phyloP scores from a whole-genome alignment of 75 land plant species.

The Picea sitchensis region DNA sequence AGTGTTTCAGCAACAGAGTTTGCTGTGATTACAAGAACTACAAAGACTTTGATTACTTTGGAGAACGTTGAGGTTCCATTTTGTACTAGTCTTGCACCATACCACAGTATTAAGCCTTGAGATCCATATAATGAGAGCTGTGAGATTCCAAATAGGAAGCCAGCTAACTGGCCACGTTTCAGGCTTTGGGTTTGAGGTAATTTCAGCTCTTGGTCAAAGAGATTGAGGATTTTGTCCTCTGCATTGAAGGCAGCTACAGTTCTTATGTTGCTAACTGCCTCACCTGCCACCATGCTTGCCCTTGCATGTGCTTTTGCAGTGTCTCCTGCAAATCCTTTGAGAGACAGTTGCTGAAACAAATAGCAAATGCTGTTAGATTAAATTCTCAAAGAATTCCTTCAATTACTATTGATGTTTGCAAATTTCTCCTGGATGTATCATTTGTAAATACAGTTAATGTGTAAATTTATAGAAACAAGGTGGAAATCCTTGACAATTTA shows the following conservation, averaged over 20 bases:
- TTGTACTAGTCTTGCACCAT: slow-evolving; percentile 67
- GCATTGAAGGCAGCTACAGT: slow-evolving; percentile 94
- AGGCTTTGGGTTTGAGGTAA: slow-evolving; percentile 57
- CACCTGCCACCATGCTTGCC: slow-evolving; percentile 88
- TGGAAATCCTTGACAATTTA: neutral
- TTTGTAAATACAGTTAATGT: neutral
- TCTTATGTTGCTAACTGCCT: slow-evolving; percentile 86
- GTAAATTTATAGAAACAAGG: neutral
- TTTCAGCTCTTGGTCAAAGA: slow-evolving; percentile 61
- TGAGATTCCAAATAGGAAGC: slow-evolving; percentile 77
- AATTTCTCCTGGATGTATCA: neutral
- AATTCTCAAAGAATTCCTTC: neutral
- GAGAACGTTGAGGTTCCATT: slow-evolving; percentile 75
- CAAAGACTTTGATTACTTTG: slow-evolving; percentile 80
- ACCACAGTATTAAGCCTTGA: slow-evolving; percentile 87
- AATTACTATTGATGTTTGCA: neutral
- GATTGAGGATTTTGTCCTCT: slow-evolving; percentile 72
- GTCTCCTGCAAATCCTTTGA: slow-evolving; percentile 88
- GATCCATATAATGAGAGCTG: slow-evolving; percentile 74
- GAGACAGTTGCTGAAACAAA: slow-evolving; percentile 64
- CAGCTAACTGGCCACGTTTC: slow-evolving; percentile 72
- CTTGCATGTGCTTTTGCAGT: slow-evolving; percentile 83
- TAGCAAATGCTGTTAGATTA: neutral
- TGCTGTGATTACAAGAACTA: slow-evolving; percentile 83
- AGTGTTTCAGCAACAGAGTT: slow-evolving; percentile 86